Evolutionary conservation across 2,329 filamentous ascomycete genomes (phyloP), one percentile per base, ranked within the genome.

Genomic region (Catunica adiposa): DNA sequence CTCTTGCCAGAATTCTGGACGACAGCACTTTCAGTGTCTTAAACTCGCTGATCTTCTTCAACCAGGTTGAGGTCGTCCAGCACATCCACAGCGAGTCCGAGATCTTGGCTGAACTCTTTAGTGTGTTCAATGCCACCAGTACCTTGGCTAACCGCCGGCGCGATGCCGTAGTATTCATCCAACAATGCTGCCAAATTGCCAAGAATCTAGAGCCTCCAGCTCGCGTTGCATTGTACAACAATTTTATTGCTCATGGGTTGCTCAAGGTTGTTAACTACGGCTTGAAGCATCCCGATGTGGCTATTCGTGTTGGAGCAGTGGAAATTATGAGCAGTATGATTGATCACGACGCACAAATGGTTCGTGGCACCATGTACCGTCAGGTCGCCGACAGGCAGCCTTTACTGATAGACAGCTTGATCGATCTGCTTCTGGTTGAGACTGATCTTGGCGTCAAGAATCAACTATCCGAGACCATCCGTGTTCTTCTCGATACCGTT

Each of bases 21-120:
- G 92, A 98, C 67, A 90, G 90, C 52, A 98, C 92, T 20, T 98
- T 97, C 68, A 94, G 88, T 23, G 89, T 97, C 25, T 81, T 98
- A 61, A 98, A 97, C 70, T 95, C 89, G 53, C 78, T 97, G 62
- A 98, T 98, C 62, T 98, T 96, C 72, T 98, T 94, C 75, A 92
- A 97, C 70, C 92, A 98, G 71, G 89, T 97, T 63, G 92, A 97
- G 65, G 96, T 98, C 65, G 84, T 98, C 52, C 86, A 90, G 64
- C 87, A 97, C 68, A 75, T 98, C n/a, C 89, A 96, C 67, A 76
- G 75, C 25, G 95, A 95, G 63, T 73, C 73, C 0, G 70, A 71
- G 1, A 96, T 95, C 64, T 71, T 97, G 26, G 82, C 81, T 61
- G 87, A 96, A 60, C 76, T 97, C 3, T 98, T 97, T 66, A 77